Conservation (phyloP, 2,329 filamentous ascomycete species). For the Xylariaceae sp. region DNA sequence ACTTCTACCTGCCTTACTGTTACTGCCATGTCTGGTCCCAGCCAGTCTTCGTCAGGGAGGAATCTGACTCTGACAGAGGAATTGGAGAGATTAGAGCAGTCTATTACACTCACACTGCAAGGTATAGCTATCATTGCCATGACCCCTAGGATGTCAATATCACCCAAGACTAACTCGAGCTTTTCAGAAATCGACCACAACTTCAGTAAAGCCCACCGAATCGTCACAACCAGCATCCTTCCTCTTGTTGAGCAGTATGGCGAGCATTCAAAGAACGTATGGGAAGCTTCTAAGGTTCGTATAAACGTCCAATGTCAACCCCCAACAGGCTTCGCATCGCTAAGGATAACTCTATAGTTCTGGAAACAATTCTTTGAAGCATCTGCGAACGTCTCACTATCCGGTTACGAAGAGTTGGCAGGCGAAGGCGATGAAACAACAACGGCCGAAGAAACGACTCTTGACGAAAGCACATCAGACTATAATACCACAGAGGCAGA, state of each 20-base stretch:
- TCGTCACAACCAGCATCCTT: slow-evolving; percentile 91
- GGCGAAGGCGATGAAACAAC: slow-evolving; percentile 68
- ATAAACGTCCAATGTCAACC: slow-evolving; percentile 11
- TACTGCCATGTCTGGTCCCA: slow-evolving; percentile 56
- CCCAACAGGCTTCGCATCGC: slow-evolving; percentile 9
- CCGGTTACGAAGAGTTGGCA: slow-evolving; percentile 86
- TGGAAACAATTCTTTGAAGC: slow-evolving; percentile 99
- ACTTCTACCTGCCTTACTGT: not conserved
- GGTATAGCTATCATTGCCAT: slow-evolving; percentile 54
- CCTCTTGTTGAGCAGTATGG: slow-evolving; percentile 95
- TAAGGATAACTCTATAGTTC: slow-evolving; percentile 64
- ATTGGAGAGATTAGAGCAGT: slow-evolving; percentile 93
- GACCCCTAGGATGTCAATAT: not conserved
- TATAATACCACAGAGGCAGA: slow-evolving; percentile 49
- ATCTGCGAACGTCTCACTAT: slow-evolving; percentile 94
- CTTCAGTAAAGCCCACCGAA: slow-evolving; percentile 94
- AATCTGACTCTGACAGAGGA: slow-evolving; percentile 88
- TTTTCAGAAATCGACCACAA: slow-evolving; percentile 92
- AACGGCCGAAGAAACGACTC: slow-evolving; percentile 58
- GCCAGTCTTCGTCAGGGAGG: slow-evolving; percentile 54
- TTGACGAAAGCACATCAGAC: slow-evolving; percentile 59
- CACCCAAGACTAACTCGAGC: slow-evolving; percentile 11
- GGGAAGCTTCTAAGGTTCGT: slow-evolving; percentile 90
- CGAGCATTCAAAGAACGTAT: slow-evolving; percentile 90
- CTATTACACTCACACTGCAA: slow-evolving; percentile 94